phyloP scores from a whole-genome alignment of 441 rosid species.

The Flueggea neowawraea region DNA sequence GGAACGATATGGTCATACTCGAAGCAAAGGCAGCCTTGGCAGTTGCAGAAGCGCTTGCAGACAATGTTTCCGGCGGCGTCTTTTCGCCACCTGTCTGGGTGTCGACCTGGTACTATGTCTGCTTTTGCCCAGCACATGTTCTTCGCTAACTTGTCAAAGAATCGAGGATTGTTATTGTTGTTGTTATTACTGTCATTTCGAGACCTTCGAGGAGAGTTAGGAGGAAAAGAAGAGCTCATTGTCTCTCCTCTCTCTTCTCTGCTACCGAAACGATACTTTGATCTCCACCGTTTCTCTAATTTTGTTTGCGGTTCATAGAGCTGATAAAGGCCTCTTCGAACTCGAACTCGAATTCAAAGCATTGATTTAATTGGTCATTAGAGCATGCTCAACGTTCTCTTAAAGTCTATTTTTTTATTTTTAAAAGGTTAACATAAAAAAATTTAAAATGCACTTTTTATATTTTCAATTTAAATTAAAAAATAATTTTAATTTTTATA shows the following conservation, averaged over 20 bases:
- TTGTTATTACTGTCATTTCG: conserved; percentile 13
- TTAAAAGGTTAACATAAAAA: no score
- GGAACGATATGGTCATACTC: conserved; percentile 90
- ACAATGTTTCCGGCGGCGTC: conserved; percentile 88
- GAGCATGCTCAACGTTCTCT: no score
- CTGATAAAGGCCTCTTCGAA: no score
- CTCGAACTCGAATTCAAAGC: no score
- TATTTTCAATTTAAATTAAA: no score
- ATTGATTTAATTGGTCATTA: no score
- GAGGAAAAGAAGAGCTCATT: conserved; percentile 31
- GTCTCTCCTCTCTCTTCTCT: no score
- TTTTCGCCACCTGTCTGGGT: conserved; percentile 94
- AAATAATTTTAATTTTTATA: no score
- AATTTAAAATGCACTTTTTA: no score
- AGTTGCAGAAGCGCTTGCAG: conserved; percentile 83
- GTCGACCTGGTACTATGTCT: conserved; percentile 70
- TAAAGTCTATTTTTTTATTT: no score
- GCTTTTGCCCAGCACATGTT: conserved; percentile 74
- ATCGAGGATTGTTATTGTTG: conserved; percentile 58
- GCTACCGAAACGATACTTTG: not conserved
- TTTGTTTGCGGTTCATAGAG: not conserved
- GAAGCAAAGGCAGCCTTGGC: conserved; percentile 87
- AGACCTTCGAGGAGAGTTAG: conserved; percentile 30
- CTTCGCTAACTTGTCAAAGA: conserved; percentile 68
- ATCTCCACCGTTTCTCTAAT: not conserved